Percentiles rank a stretch among this genome's conserved stretches.
phyloP scores from a whole-genome alignment of 202 grass and related monocot genomes.

The Bolboschoenoplectus hybrid region DNA sequence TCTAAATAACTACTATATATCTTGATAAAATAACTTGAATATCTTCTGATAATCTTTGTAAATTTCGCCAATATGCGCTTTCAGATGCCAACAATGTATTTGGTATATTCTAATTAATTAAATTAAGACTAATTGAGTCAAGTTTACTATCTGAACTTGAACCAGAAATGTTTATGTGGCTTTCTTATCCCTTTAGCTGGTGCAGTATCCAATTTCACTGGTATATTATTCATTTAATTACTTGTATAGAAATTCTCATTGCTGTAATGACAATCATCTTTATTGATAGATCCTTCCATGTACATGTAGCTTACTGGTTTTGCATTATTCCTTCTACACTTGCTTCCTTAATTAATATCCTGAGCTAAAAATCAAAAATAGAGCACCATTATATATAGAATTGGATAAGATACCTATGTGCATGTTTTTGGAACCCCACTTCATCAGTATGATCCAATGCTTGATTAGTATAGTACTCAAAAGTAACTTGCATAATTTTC shows the following conservation, averaged over 20 bases:
- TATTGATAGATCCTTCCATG: not conserved
- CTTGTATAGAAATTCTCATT: not conserved
- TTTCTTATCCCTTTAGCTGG: too few species aligned
- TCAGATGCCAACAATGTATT: not conserved
- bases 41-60: not conserved
- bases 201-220: too few species aligned
- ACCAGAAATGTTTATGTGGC: too few species aligned
- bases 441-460: not conserved
- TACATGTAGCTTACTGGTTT: slow-evolving; percentile 4
- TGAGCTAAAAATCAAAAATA: not conserved
- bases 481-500: not conserved
- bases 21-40: not conserved
- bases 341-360: not conserved
- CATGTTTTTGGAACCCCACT: not conserved
- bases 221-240: too few species aligned
- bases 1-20: not conserved
- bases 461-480: not conserved
- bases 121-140: too few species aligned
- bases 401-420: not conserved
- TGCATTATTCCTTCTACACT: not conserved
- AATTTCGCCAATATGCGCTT: not conserved
- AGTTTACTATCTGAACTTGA: too few species aligned
- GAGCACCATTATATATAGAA: not conserved
- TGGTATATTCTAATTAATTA: too few species aligned
- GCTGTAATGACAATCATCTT: not conserved